Evolutionary conservation across 768 basidiomycete genomes (phyloP), one percentile per base, ranked within the genome.

Genomic region (Austroboletus eburneus): DNA sequence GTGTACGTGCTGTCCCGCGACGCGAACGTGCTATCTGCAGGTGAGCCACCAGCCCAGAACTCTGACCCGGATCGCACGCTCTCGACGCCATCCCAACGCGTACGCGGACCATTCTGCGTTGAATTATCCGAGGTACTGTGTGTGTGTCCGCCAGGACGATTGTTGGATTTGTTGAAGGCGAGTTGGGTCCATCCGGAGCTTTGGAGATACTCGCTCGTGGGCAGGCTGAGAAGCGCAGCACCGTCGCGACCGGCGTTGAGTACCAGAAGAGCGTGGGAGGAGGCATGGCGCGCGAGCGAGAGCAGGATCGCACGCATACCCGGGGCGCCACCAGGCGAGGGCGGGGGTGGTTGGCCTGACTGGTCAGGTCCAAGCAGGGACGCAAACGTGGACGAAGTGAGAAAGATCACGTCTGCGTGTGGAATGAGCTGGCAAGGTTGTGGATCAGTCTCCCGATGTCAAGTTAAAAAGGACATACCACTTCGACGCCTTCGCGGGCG

Each of bases 171-270:
- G 6, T 9, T 13, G 43, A 17, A 30, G 27, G 39, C 59, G 47
- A 63, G 43, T 27, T 64, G 57, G 2, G 68, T 78, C 87, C 89
- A 91, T 2, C 84, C 82, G 0, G 87, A 88, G 54, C 82, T 83
- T 53, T 92, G 90, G 61, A 90, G 87, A 64, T 91, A 92, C 56
- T 92, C 90, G 54, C 78, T 77, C 0, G 89, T 91, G 0, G 89
- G 90, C 7, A 91, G 65, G 14, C 85, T 88, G 44, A 91, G 75
- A 4, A 87, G 81, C 0, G 89, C 90, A 1, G 85, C 85, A 10
- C 89, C 89, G 39, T 87, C 85, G 20, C 74, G 70, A 6, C 88
- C 88, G 77, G 89, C 91, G 57, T 91, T 73, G 3, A 83, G 87
- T 21, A 92, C 76, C n/a, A 91, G 80, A 0, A 92, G 72, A 0